Conservation (phyloP, 345 rosid species). For the Euclidium syriacum region DNA sequence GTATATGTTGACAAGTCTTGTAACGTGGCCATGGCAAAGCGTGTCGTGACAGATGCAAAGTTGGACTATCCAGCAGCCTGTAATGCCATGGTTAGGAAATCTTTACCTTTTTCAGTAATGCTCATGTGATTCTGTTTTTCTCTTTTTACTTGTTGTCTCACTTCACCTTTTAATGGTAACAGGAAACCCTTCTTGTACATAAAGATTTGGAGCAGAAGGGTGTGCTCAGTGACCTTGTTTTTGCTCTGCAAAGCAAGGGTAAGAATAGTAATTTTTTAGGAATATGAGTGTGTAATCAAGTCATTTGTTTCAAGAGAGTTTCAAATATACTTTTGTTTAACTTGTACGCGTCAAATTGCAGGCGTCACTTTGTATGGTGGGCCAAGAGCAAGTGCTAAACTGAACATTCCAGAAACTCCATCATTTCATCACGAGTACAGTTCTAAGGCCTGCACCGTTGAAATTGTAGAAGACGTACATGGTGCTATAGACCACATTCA, state of each 20-base stretch:
- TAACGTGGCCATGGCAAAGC: conserved; percentile 71
- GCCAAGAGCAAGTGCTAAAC: conserved; percentile 57
- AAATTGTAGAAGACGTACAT: conserved; percentile 78
- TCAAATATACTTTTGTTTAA: background rate
- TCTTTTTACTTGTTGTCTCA: conserved; percentile 4
- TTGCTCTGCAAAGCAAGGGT: conserved; percentile 64
- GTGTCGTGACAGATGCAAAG: conserved; percentile 80
- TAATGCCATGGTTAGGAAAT: conserved; percentile 78
- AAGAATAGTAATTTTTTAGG: background rate
- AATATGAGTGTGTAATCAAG: background rate
- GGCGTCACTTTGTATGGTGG: conserved; percentile 86
- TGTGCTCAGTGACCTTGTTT: conserved; percentile 48
- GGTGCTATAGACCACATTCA: conserved; percentile 88
- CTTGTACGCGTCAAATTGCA: conserved; percentile 24
- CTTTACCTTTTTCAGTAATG: background rate
- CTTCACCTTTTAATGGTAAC: conserved; percentile 10
- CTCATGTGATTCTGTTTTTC: conserved; percentile 10
- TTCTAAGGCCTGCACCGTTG: conserved; percentile 81
- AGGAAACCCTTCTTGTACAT: conserved; percentile 98
- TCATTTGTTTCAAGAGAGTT: background rate
- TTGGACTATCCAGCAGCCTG: conserved; percentile 96
- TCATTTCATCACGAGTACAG: conserved; percentile 88
- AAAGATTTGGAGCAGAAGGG: conserved; percentile 63
- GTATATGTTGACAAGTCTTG: conserved; percentile 90
- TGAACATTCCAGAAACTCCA: conserved; percentile 49